A percentile compares a stretch with the other conserved stretches of the same genome.
phyloP scores from a whole-genome alignment of 345 rosid species.

The Noccaea caerulescens region DNA sequence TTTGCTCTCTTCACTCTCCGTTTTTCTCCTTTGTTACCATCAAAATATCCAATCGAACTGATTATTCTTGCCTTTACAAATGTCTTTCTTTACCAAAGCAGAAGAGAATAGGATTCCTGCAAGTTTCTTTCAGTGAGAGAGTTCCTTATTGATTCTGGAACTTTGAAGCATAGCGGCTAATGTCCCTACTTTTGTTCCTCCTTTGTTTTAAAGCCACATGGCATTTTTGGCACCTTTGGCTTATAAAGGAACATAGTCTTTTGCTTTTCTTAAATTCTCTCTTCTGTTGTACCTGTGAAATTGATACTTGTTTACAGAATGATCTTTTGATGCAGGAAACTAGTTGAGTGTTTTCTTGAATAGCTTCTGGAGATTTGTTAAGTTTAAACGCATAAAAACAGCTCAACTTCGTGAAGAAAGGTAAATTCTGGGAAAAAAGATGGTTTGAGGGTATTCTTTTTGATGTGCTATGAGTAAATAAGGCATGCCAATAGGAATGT shows the following conservation, averaged over 20 bases:
- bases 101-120: conserved; percentile 43
- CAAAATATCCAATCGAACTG: no score
- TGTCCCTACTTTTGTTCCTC: conserved; percentile 15
- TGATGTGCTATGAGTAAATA: conserved; percentile 6
- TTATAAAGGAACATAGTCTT: conserved; percentile 12
- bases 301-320: neutral
- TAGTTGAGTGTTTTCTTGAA: conserved; percentile 16
- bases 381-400: conserved; percentile 10
- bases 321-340: conserved; percentile 22
- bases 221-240: conserved; percentile 10
- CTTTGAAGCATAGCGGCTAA: conserved; percentile 39
- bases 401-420: conserved; percentile 22
- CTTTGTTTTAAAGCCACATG: conserved; percentile 21
- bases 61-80: conserved; percentile 23
- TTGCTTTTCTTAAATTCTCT: conserved; percentile 22
- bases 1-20: neutral
- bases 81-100: conserved; percentile 30
- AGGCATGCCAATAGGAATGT: neutral
- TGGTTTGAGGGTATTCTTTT: neutral
- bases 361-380: conserved; percentile 13
- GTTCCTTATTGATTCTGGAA: conserved; percentile 18
- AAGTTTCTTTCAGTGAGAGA: conserved; percentile 24
- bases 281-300: neutral
- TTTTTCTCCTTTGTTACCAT: no score
- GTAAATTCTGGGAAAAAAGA: neutral